Base-by-base conservation (phyloP, 257 asterid genomes). In the Nicotiana sylvestris region DNA sequence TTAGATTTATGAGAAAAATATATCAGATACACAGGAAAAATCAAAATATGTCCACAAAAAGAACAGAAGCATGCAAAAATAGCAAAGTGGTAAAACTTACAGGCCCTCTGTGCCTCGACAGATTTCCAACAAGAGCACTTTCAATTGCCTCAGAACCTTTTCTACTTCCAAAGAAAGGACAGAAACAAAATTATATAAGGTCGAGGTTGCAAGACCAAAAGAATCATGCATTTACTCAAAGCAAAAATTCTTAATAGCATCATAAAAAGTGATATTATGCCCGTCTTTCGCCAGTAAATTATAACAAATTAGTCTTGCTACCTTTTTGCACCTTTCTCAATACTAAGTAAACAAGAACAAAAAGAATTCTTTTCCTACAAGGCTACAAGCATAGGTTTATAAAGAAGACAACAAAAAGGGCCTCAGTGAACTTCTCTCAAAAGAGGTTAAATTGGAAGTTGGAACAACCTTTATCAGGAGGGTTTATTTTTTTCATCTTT, bases 31-130 rank as follows among this genome's bases (percentile, higher is more conserved):
- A 83, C 49, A 35, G n/a, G 39, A 18, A 37, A 49, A 55, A 72
- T 37, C 32, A 35, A 80, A 43, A 13, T 55, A 81, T 57, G 18
- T 27, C 80, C 66, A 58, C 43, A 53, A 51, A 76, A 80, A 21
- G 56, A 80, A 76, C 25, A 86, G 62, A 53, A 78, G 60, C 81
- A 51, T 39, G 60, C 81, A 69, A 77, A 37, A 81, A 81, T 69
- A 49, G 81, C 64, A 35, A 76, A 78, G 66, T n/a, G 80, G 62
- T 68, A 55, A 82, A 84, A 85, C 98, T 89, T 90, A 96, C 99
- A 84, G 99, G 98, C 58, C 99, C 99, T 85, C 37, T 89, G 85
- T 94, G 98, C 88, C 91, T 89, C 78, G 97, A 90, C 83, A 96
- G 98, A 86, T 85, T 90, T 32, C 87, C 81, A 53, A 92, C 84